Conservation (phyloP, 306 rosid species). For the Rosa rugosa region DNA sequence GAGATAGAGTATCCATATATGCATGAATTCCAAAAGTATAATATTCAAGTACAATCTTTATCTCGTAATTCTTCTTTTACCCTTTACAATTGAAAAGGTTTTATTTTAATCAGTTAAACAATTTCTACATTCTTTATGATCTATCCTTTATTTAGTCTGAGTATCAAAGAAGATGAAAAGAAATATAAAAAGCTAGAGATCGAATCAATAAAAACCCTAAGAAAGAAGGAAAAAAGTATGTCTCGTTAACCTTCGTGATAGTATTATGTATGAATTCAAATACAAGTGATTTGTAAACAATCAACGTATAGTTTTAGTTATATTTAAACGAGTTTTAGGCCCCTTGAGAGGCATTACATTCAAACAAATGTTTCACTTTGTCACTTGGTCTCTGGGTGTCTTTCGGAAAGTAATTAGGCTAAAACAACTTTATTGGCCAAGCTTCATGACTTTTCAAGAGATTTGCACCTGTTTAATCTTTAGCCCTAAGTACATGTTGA, state of each 20-base stretch:
- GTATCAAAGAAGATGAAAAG: slow-evolving; percentile 36
- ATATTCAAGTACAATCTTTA: slow-evolving; percentile 41
- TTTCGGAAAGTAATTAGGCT: slow-evolving; percentile 44
- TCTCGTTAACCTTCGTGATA: neutral
- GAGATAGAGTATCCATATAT: neutral
- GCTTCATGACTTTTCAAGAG: slow-evolving; percentile 45
- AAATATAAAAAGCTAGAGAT: slow-evolving; percentile 19
- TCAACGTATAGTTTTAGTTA: neutral
- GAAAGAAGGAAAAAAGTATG: slow-evolving; percentile 29
- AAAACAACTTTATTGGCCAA: slow-evolving; percentile 43
- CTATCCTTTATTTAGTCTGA: slow-evolving; percentile 35
- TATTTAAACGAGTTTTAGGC: slow-evolving; percentile 7
- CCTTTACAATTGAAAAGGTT: slow-evolving; percentile 29
- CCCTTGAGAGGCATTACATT: slow-evolving; percentile 14
- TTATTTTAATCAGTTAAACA: slow-evolving; percentile 9
- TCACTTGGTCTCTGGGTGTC: slow-evolving; percentile 27
- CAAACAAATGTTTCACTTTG: slow-evolving; percentile 35
- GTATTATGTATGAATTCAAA: neutral
- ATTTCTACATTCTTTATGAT: slow-evolving; percentile 36
- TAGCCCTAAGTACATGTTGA: slow-evolving; percentile 46
- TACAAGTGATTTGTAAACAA: neutral
- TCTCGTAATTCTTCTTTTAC: slow-evolving; percentile 29
- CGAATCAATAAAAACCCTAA: slow-evolving; percentile 3
- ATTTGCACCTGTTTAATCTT: slow-evolving; percentile 42
- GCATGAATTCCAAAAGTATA: neutral